phyloP scores from a whole-genome alignment of 768 basidiomycete species.

The Leccinum variicolor region DNA sequence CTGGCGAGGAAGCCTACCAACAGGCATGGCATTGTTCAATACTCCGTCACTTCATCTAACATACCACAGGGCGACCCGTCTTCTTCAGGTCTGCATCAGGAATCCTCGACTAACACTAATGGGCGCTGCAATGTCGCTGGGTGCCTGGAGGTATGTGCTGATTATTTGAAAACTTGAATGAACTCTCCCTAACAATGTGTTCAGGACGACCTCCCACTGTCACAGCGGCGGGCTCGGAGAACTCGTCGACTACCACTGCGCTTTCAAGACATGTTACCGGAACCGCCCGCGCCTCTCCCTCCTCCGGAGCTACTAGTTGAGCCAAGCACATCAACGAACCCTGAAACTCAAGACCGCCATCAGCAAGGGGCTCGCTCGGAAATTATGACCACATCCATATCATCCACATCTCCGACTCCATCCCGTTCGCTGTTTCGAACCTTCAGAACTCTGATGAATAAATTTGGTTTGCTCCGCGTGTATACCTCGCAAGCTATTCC shows the following conservation, averaged over 20 bases:
- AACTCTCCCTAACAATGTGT: background rate
- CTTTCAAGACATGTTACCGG: too few relatives aligned
- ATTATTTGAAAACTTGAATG: background rate
- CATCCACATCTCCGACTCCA: background rate
- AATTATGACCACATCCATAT: background rate
- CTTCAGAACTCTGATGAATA: background rate
- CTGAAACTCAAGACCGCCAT: background rate
- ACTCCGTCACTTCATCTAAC: too few relatives aligned
- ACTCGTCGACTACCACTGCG: too few relatives aligned
- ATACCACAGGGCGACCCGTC: too few relatives aligned
- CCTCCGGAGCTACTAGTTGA: background rate
- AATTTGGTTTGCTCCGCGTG: background rate
- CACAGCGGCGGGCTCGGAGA: background rate
- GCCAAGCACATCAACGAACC: background rate
- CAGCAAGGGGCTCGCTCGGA: background rate
- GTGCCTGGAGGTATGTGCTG: background rate
- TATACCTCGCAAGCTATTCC: background rate
- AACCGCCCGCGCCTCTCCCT: too few relatives aligned
- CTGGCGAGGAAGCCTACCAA: too few relatives aligned
- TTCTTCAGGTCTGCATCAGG: background rate
- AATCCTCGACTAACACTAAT: background rate
- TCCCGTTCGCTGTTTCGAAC: background rate
- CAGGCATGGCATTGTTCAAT: too few relatives aligned
- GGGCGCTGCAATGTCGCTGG: background rate
- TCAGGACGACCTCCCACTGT: background rate